These are phyloP conservation scores for Rhizoclosmatium sp. DNA, from an alignment of 192 early-diverging fungal genomes.

Conservation along the genomic window DNA sequence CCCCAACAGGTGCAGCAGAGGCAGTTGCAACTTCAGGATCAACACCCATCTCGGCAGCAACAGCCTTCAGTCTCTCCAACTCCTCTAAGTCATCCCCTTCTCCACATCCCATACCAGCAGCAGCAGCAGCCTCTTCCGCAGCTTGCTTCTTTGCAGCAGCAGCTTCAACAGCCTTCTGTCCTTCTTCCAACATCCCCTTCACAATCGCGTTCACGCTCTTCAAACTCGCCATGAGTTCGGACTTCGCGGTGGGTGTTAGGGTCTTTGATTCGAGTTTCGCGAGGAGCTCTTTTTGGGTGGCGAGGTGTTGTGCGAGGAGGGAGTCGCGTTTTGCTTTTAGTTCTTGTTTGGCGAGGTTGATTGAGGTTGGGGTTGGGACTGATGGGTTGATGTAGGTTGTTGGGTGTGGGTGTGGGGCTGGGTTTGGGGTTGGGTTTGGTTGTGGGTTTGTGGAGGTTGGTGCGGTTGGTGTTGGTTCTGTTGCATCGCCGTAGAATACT, in stretches of 20 bases:
- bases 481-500: conserved; percentile 63
- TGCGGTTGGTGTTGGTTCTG: background rate
- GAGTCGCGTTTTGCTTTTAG: conserved; percentile 68
- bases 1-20: conserved; percentile 19
- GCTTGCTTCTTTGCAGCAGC: conserved; percentile 48
- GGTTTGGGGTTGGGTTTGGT: background rate
- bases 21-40: conserved; percentile 29
- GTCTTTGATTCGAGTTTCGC: conserved; percentile 63
- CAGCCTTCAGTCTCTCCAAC: conserved; percentile 67
- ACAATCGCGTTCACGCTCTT: conserved; percentile 41
- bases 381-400: conserved; percentile 50
- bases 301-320: conserved; percentile 62
- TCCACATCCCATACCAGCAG: conserved; percentile 51
- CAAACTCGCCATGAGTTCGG: conserved; percentile 36
- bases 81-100: conserved; percentile 56
- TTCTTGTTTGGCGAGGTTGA: conserved; percentile 50
- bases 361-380: conserved; percentile 54
- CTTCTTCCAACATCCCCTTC: conserved; percentile 29
- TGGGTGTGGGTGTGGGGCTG: conserved; percentile 29
- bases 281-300: conserved; percentile 69
- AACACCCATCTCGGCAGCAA: conserved; percentile 53
- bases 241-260: conserved; percentile 39
- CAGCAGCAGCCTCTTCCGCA: conserved; percentile 56
- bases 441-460: too few species aligned
- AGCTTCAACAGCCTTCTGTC: conserved; percentile 10